A percentile compares a stretch with the other conserved stretches of the same genome.
These are phyloP conservation scores for Starmera stellimalicola DNA, from an alignment of 1,139 yeast genomes.

Conservation along the genomic window DNA sequence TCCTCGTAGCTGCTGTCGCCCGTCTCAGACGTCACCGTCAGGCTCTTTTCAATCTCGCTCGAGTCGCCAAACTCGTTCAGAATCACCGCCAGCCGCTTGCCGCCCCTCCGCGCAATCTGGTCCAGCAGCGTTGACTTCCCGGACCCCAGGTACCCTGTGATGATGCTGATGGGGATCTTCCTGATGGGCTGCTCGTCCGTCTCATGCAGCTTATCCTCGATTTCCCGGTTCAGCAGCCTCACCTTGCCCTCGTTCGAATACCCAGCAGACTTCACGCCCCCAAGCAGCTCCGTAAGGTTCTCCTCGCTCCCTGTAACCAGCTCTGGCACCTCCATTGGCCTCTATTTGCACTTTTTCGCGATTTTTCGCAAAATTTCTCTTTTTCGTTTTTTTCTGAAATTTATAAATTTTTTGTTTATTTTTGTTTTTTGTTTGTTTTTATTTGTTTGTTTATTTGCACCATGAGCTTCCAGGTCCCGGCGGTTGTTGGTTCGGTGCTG, in stretches of 20 bases:
- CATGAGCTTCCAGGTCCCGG: neutral
- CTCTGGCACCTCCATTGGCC: conserved; percentile 17
- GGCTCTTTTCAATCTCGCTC: conserved; percentile 77
- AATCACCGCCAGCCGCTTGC: conserved; percentile 75
- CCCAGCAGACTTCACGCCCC: conserved; percentile 6
- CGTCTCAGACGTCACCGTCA: conserved; percentile 53
- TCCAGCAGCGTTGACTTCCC: conserved; percentile 87
- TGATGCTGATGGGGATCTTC: conserved; percentile 82
- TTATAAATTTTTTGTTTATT: neutral
- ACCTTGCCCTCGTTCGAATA: conserved; percentile 12
- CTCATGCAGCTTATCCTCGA: conserved; percentile 5
- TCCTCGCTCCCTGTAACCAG: conserved; percentile 18
- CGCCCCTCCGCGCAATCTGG: conserved; percentile 58
- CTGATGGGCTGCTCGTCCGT: conserved; percentile 14
- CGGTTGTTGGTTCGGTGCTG: conserved; percentile 16
- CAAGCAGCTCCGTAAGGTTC: conserved; percentile 11
- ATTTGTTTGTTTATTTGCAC: no score
- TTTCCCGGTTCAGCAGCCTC: conserved; percentile 9
- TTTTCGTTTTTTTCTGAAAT: neutral
- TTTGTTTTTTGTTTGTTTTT: no score
- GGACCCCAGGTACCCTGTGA: conserved; percentile 92
- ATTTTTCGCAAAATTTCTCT: neutral
- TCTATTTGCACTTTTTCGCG: neutral
- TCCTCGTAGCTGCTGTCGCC: conserved; percentile 62
- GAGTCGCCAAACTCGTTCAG: conserved; percentile 89